Evolutionary conservation across 2,329 filamentous ascomycete species (phyloP).

Genomic region (Cladosporium sp.): DNA sequence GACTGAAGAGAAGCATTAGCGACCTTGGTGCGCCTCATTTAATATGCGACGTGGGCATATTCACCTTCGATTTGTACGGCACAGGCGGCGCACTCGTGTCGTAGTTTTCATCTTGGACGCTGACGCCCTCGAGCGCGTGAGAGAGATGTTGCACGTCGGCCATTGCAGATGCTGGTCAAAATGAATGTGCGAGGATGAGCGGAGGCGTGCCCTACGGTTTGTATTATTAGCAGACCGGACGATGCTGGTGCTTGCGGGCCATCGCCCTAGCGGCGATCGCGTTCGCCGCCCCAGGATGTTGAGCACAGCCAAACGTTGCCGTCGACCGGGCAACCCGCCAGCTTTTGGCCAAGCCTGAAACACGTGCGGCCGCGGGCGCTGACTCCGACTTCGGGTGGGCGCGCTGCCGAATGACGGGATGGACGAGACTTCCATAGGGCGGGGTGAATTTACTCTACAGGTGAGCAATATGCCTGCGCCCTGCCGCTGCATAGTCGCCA

Average conservation of each 20-base stretch:
- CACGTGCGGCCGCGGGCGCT: too few species aligned
- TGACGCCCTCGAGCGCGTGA: conserved; percentile 81
- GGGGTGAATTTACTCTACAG: not conserved
- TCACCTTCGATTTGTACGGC: conserved; percentile 12
- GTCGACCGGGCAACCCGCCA: too few species aligned
- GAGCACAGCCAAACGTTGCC: too few species aligned
- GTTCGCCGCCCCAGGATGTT: too few species aligned
- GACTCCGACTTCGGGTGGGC: conserved; percentile 1
- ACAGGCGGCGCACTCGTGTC: conserved; percentile 45
- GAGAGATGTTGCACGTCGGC: conserved; percentile 68
- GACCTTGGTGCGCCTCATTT: conserved; percentile 3
- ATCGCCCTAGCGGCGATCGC: too few species aligned
- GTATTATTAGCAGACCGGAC: too few species aligned
- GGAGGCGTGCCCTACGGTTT: not conserved
- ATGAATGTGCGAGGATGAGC: not conserved
- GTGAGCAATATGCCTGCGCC: not conserved
- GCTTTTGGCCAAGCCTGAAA: too few species aligned
- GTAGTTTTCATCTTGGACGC: conserved; percentile 81
- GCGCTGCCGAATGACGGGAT: not conserved
- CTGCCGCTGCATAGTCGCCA: not conserved
- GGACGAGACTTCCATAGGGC: not conserved
- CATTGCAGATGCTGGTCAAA: conserved; percentile 17
- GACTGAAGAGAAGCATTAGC: not conserved
- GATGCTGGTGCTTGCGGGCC: too few species aligned
- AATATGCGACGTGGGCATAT: not conserved